These are phyloP conservation scores for Cymbidium sinense DNA, from an alignment of 106 monocot species.

Conservation along the genomic window DNA sequence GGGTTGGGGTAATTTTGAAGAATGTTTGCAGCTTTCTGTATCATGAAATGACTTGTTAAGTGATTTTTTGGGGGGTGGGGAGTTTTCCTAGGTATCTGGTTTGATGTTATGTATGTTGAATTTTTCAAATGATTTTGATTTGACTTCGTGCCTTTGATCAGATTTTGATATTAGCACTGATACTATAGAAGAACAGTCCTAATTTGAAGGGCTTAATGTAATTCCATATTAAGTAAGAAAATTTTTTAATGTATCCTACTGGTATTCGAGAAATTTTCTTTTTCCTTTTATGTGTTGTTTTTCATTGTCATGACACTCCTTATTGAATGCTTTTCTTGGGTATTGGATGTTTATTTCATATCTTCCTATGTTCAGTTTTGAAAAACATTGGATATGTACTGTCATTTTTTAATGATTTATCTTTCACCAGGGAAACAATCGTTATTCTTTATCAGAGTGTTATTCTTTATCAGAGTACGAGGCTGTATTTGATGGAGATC, in stretches of 20 bases:
- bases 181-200: neutral
- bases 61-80: neutral
- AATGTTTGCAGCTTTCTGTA: neutral
- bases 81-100: neutral
- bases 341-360: slow-evolving; percentile 2
- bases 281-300: neutral
- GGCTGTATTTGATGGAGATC: neutral
- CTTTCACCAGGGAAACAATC: neutral
- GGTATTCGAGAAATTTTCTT: neutral
- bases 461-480: neutral
- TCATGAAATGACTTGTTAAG: neutral
- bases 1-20: neutral
- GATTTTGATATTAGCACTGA: neutral
- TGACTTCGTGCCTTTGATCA: neutral
- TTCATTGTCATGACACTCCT: neutral
- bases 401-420: neutral
- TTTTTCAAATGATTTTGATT: neutral
- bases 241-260: neutral
- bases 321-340: neutral
- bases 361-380: neutral
- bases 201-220: too few relatives aligned
- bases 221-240: too few relatives aligned
- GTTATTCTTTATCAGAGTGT: neutral
- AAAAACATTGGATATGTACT: neutral
- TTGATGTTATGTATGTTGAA: neutral